These are phyloP conservation scores for Aspergillus steynii DNA, from an alignment of 495 filamentous ascomycete genomes.

Conservation along the genomic window DNA sequence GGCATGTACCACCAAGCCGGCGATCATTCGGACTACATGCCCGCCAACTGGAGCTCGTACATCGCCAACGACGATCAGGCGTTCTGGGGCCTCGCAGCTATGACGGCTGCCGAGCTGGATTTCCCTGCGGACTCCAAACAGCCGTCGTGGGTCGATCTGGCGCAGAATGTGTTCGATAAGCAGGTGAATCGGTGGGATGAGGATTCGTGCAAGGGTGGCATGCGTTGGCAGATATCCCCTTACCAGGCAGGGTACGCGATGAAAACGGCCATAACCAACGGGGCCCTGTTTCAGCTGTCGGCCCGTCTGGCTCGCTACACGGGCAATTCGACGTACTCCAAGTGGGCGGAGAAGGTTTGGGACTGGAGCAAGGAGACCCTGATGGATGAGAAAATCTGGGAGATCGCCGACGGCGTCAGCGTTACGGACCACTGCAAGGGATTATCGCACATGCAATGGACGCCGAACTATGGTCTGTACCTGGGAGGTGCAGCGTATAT, in stretches of 20 bases:
- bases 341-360: conserved; percentile 67
- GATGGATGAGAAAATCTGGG: conserved; percentile 48
- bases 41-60: conserved; percentile 38
- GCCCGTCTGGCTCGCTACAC: conserved; percentile 69
- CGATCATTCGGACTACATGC: conserved; percentile 58
- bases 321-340: conserved; percentile 63
- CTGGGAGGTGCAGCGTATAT: conserved; percentile 68
- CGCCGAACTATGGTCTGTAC: conserved; percentile 69
- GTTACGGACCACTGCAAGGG: conserved; percentile 51
- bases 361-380: conserved; percentile 61
- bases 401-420: conserved; percentile 62
- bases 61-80: conserved; percentile 70
- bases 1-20: conserved; percentile 65
- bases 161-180: conserved; percentile 56
- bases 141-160: conserved; percentile 60
- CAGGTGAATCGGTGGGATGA: conserved; percentile 62
- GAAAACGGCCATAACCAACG: conserved; percentile 74
- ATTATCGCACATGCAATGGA: conserved; percentile 61
- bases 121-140: conserved; percentile 59
- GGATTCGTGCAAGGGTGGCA: conserved; percentile 66
- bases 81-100: conserved; percentile 71
- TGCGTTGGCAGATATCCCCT: conserved; percentile 76
- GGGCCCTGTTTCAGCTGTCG: conserved; percentile 73
- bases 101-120: conserved; percentile 67
- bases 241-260: conserved; percentile 77